Base-by-base conservation (phyloP, 106 monocot genomes). In the Chionographis japonica region DNA sequence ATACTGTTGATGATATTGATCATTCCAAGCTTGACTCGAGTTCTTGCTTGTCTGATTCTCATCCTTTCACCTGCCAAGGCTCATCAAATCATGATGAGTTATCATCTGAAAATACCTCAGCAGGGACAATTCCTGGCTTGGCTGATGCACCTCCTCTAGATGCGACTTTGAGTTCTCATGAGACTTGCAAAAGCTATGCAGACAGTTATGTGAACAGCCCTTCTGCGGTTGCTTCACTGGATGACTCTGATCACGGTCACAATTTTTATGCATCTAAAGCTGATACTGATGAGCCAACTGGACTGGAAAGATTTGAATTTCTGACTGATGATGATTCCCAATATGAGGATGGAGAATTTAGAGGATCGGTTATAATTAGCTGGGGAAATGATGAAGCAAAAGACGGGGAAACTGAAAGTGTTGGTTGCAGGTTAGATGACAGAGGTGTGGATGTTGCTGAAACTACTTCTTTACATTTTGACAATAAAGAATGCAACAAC, bases 321-420 rank as follows among this genome's bases (percentile, higher is more conserved):
- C 69, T 61, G 11, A 80, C 63, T 41, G 84, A 93, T 60, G 89
- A 91, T 68, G 86, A 86, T 68, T 95, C 83, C 71, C 91, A 91
- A 56, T 97, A 92, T 74, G 95, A 97, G 59, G 95, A 97, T 80
- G 95, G 91, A 6, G 95, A 97, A 65, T 74, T 97, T 19, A 81
- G 92, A 75, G 92, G 88, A 63, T 78, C 81, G 61, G 42, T 77
- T 79, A 52, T 73, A 9, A 66, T 72, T 82, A 68, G 56, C 50
- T 88, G 88, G 88, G 70, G 41, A 39, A 74, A 70, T 40, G 83
- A 85, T 70, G 69, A 62, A 27, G 52, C 4, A 39, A 77, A 79
- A 2, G 86, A 84, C 37, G 78, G 46, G 15, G 85, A 90, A 46
- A 62, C 75, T 69, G 84, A 90, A 61, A 67, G 50, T 71, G 77